Evolutionary conservation across 331 rosid genomes (phyloP), one percentile per base, ranked within the genome.

Genomic region (Dryas integrifolia): DNA sequence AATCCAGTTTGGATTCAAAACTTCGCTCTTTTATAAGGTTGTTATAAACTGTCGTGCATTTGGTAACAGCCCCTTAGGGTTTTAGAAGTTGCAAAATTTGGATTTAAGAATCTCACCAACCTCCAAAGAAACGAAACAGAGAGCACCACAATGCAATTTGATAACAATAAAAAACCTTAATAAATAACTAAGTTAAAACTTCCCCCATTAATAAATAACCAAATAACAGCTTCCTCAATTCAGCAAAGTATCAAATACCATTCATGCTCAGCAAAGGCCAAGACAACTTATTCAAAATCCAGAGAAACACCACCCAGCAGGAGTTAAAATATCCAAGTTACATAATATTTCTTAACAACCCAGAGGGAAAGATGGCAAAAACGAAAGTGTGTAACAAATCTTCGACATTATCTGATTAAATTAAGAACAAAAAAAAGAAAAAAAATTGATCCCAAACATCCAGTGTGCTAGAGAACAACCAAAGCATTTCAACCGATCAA

Each of bases 321-420:
- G 40, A 67, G 78, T 75, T 69, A 62, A 62, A 71, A 58, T 53
- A 69, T 69, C 74, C 39, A 65, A 78, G 83, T 75, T 69, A 75
- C 88, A 81, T 70, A 15, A 76, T 72, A 84, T 73, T 73, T 76
- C 72, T 56, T 73, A 77, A 67, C 75, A 74, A 53, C 79, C 77
- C 76, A 4, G 46, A 9, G 67, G 47, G 41, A 39, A 67, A 67
- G 73, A 59, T 67, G 57, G 74, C 68, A 76, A 72, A 40, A 68
- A 63, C 56, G 60, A 40, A 76, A 45, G 76, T 69, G 85, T 81
- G 67, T 65, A 75, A 78, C 76, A 35, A 82, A 84, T 87, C 84
- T 87, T 82, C 84, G 81, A 82, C 85, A 81, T 84, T 81, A 85
- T 84, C 91, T 9, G 78, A 87, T 69, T 52, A 76, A 78, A 68